Conservation (phyloP, 2,329 filamentous ascomycete genomes). For the Myriosclerotinia scirpicola region DNA sequence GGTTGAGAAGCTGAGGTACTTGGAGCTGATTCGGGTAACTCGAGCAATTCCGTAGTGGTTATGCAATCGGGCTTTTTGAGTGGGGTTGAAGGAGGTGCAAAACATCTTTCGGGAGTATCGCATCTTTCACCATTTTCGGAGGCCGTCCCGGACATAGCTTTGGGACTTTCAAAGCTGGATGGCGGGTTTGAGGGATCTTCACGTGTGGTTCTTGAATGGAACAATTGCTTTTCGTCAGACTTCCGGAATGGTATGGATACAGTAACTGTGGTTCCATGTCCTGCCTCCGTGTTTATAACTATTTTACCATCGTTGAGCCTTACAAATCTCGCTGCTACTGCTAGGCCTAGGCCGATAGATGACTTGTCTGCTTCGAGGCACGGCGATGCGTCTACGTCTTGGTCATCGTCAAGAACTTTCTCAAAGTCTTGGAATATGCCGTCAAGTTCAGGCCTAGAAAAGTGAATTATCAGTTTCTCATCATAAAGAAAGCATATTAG, state of each 20-base stretch:
- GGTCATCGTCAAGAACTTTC: slow-evolving; percentile 53
- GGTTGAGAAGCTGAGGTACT: background rate
- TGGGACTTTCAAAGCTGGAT: too few species aligned
- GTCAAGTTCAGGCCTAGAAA: slow-evolving; percentile 59
- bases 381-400: slow-evolving; percentile 39
- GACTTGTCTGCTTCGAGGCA: background rate
- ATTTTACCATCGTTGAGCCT: slow-evolving; percentile 33
- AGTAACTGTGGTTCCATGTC: slow-evolving; percentile 31
- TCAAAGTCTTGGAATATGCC: slow-evolving; percentile 59
- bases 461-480: slow-evolving; percentile 72
- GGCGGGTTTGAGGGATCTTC: too few species aligned
- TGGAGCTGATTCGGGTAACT: background rate
- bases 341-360: slow-evolving; percentile 33
- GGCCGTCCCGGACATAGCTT: too few species aligned
- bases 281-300: slow-evolving; percentile 27
- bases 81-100: background rate
- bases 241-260: slow-evolving; percentile 33
- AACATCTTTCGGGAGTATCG: background rate
- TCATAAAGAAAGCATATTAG: slow-evolving; percentile 70
- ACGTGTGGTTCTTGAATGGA: background rate
- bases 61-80: background rate
- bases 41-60: background rate
- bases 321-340: slow-evolving; percentile 32
- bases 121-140: background rate
- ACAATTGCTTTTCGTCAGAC: background rate